Evolutionary conservation across 768 basidiomycete species (phyloP), one percentile per base, ranked within the genome.

Genomic region (Lactifluus hygrophoroides): DNA sequence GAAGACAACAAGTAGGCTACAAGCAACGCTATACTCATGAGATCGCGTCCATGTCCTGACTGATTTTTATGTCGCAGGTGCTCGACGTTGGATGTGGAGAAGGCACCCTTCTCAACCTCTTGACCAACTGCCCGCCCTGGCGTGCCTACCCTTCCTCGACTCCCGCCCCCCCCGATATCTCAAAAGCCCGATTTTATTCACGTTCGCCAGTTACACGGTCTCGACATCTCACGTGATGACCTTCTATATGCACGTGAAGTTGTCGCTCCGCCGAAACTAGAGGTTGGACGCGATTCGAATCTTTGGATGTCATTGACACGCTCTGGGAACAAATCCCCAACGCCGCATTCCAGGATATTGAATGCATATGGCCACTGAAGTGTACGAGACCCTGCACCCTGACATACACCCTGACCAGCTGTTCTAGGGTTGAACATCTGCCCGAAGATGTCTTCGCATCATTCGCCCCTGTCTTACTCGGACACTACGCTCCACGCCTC

Each of bases 81-180:
- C 73, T 92, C 48, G 91, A 94, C 65, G 74, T 91, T 27, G 91
- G 91, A 3, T 94, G 91, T 64, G 91, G 91, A 40, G 83, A 89
- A 70, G 91, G 91, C 21, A 75, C 83, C 38, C 76, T 94, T 7
- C 79, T 94, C 14, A 69, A 75, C 0, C 78, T 83, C 10, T 80
- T 94, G 11, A 80, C 81, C 62, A 84, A 88, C 66, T 86, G 91
- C 0, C 82, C 90, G 1, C 83, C 85, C 0, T 87, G 86, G 81
- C 78, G 85, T 25, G 54, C 54, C 62, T 74, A 56, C n/a, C 37
- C 48, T n/a, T 63, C 43, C 68, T 80, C 67, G 0, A 63, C 69
- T 3, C 52, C 62, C 13, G 58, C 54, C 4, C 60, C 56, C 1
- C 30, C 50, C 2, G 44, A 42, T 14, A n/a, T 43, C 54, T 58